Percentiles rank a stretch among this genome's conserved stretches.
Conservation (phyloP, 1,284 basidiomycete species). For the Puccinia brachypodii region DNA sequence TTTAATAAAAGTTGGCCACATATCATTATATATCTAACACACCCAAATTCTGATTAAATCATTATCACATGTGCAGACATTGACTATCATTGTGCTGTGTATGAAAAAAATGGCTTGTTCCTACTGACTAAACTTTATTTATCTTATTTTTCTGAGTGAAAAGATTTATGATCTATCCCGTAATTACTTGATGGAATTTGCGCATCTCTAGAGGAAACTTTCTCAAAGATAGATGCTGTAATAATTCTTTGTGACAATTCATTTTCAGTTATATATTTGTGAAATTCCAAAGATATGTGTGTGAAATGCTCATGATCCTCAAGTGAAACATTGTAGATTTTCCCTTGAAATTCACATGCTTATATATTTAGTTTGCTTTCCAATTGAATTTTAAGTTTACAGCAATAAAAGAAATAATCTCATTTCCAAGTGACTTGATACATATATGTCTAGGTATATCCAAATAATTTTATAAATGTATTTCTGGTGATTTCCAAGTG, state of each 20-base stretch:
- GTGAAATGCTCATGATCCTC: no score
- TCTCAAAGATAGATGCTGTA: no score
- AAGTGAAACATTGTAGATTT: no score
- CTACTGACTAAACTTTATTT: not conserved
- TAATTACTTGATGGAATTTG: not conserved
- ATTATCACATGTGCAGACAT: constrained; percentile 19
- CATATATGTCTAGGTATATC: no score
- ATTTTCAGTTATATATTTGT: not conserved
- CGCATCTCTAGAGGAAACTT: no score
- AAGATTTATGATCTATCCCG: not conserved
- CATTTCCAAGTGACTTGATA: not conserved
- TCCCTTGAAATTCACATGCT: no score
- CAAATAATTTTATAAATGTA: no score
- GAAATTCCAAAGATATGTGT: no score
- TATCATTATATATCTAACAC: not conserved
- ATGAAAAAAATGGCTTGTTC: not conserved
- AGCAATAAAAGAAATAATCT: not conserved
- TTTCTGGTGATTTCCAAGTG: no score
- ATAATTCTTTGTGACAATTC: not conserved
- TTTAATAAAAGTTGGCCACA: constrained; percentile 4
- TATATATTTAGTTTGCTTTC: no score
- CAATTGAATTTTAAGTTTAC: not conserved
- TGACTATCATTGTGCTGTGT: not conserved
- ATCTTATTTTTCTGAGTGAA: constrained; percentile 12
- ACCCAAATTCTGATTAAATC: not conserved